Evolutionary conservation across 495 filamentous ascomycete species (phyloP), one percentile per base, ranked within the genome.

Genomic region (Penicillium diatomitis): DNA sequence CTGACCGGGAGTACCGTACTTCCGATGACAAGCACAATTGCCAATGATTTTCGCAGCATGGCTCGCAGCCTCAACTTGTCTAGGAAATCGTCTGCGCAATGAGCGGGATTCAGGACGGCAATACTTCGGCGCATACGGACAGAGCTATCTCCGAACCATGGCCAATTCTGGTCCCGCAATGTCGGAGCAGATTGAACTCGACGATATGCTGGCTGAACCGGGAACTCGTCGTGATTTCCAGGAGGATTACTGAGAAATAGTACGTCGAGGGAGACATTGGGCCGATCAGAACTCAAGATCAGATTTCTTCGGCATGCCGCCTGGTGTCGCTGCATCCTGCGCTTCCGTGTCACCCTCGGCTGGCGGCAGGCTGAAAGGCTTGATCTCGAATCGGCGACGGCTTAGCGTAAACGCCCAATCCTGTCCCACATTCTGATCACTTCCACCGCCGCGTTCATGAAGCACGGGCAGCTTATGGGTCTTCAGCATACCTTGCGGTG

Each of bases 381-480:
- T 88, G 52, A 98, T 90, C 51, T 85, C 79, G 56, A 98, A 83
- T 58, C 78, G 88, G 51, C 84, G 82, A 54, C 87, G 77, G 60
- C 88, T 95, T 32, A 97, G 66, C 39, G 78, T 90, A 66, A 98
- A 98, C 10, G 88, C 88, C 65, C 95, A 75, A 61, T 96, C 88
- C 59, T 92, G 85, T 7, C 87, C 83, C 45, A 84, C 74, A 41
- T 77, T 77, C 38, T 70, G 72, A 52, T 81, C 85, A 10, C 78
- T 84, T 8, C 86, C 85, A 5, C 88, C 88, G 6, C 92, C 91
- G 53, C 84, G 89, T 65, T 96, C 92, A 38, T 89, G 86, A 46
- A 86, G 78, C 3, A 95, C 77, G 2, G 94, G 91, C 32, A 97
- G 68, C 27, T 80, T 79, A 67, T 95, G 86, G 3, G 90, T 76